Evolutionary conservation across 345 rosid genomes (phyloP), one percentile per base, ranked within the genome.

Genomic region (Nephelium lappaceum): DNA sequence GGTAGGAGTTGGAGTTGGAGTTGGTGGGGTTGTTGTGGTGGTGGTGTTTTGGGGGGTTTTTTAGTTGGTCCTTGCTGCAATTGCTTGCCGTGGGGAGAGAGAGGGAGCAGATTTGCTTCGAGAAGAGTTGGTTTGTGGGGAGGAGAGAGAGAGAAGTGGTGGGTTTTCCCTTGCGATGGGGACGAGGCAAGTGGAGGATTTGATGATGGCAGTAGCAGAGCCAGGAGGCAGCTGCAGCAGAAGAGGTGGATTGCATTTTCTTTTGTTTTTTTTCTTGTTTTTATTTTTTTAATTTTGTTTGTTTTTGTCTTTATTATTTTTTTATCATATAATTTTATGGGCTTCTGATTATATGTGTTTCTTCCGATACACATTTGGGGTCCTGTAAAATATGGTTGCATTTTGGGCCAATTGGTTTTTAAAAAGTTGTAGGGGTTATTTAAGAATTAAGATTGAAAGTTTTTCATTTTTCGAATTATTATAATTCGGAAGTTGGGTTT

Each of bases 221-320:
- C 69, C 80, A 84, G 67, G 90, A 84, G 77, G 86, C 84, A 70
- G 83, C 80, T 66, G 51, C 45, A 9, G 49, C 69, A 27, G 80
- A 75, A 47, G 80, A 73, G 63, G 83, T 51, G 76, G 83, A 79
- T 79, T 78, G 84, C 91, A 88, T 88, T 86, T 87, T 82, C 71
- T 27, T 67, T 58, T 78, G 75, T 62, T 79, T 77, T 67, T 51
- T 63, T 53, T 15, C 21, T 24, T 15, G 6, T 74, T 60, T 19
- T 3, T 4, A 2, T 5, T 51, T 21, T 23, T 36, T 65, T 51
- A 75, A 75, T 65, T 57, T n/a, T 49, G 14, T 11, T 49, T 49
- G 3, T 51, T 6, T 51, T 16, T 16, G 7, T 5, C 57, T 86
- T 82, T 73, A 31, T 31, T 31, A 31, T 47, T 64, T 36, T 21